Base-by-base conservation (phyloP, 1,284 basidiomycete species). In the Ganoderma sp. region DNA sequence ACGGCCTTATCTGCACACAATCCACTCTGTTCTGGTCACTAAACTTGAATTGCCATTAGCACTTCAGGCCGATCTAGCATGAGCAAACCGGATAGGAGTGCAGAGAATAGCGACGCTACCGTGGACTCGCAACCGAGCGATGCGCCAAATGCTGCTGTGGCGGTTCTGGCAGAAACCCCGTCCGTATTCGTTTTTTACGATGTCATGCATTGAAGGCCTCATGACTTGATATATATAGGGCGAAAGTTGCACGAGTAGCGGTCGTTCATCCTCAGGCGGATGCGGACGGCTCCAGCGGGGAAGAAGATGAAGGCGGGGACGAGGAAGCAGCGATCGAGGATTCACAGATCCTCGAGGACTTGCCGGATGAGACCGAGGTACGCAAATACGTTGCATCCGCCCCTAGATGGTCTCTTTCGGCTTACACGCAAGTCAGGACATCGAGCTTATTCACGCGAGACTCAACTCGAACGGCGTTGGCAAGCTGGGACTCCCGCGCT, bases 361-460 rank as follows among this genome's bases (percentile, higher is more conserved):
- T 85, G 63, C 85, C 87, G 2, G 86, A 87, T 69, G 86, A 89
- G 68, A 87, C 92, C 2, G 89, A 94, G 77, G 94, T 93, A 74
- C 72, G 58, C 12, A 17, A 9, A 17, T n/a, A 8, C n/a, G 81
- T 75, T 22, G 25, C 25, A n/a, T 25, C 9, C 41, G 12, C 12
- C 25, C 6, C 3, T 2, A 28, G 22, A 25, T n/a, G 19, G 17
- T 41, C n/a, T 3, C 22, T 7, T 43, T 19, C n/a, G 19, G 19
- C 39, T 60, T 4, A 60, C 41, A 7, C 14, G 9, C 41, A 34
- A 37, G 45, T 9, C 75, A 96, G 94, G 96, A 97, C 74, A 84
- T 99, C 57, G 95, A 98, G 73, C 87, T 99, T 45, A 87, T 97
- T 12, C 96, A 99, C 78, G 85, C 92, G 3, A 89, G 94, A 25